Conservation (phyloP, 2,329 filamentous ascomycete species). For the Phialemoniopsis sp. region DNA sequence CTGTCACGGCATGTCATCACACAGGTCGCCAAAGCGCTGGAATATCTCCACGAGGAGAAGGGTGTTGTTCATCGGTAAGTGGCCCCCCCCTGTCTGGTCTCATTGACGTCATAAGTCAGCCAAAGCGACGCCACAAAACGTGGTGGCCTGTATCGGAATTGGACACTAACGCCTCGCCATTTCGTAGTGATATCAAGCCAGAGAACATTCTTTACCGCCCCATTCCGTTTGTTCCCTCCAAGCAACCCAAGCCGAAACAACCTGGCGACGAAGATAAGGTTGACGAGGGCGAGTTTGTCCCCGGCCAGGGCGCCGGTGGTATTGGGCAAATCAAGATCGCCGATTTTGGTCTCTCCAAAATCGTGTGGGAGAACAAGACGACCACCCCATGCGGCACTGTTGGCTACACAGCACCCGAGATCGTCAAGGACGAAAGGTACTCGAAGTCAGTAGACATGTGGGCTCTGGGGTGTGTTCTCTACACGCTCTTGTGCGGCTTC, state of each 20-base stretch:
- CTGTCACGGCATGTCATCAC: slow-evolving; percentile 90
- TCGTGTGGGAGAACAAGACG: slow-evolving; percentile 96
- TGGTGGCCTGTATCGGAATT: background rate
- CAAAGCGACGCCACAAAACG: background rate
- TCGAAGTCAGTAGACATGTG: slow-evolving; percentile 99
- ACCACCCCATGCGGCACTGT: slow-evolving; percentile 99
- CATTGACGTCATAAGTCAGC: slow-evolving; percentile 19
- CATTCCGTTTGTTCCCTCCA: slow-evolving; percentile 75
- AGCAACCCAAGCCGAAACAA: slow-evolving; percentile 72
- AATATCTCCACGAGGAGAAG: slow-evolving; percentile 90
- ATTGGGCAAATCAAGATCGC: slow-evolving; percentile 97
- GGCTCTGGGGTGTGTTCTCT: slow-evolving; percentile 94
- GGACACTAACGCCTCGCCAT: slow-evolving; percentile 9
- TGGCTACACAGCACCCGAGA: slow-evolving; percentile 96
- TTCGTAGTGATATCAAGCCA: slow-evolving; percentile 85
- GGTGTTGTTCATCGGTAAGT: slow-evolving; percentile 95
- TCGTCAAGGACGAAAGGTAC: slow-evolving; percentile 97
- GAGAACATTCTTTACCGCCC: slow-evolving; percentile 95
- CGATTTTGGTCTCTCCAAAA: slow-evolving; percentile 95
- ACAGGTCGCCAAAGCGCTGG: slow-evolving; percentile 90
- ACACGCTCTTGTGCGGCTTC: slow-evolving; percentile 95
- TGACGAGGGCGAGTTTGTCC: slow-evolving; percentile 90
- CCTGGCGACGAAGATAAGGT: slow-evolving; percentile 95
- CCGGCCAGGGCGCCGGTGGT: slow-evolving; percentile 77
- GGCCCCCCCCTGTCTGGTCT: slow-evolving; percentile 1